Percentiles rank a stretch among this genome's conserved stretches.
Evolutionary conservation across 2,329 filamentous ascomycete genomes (phyloP).

Genomic region (Fusarium stilboides): DNA sequence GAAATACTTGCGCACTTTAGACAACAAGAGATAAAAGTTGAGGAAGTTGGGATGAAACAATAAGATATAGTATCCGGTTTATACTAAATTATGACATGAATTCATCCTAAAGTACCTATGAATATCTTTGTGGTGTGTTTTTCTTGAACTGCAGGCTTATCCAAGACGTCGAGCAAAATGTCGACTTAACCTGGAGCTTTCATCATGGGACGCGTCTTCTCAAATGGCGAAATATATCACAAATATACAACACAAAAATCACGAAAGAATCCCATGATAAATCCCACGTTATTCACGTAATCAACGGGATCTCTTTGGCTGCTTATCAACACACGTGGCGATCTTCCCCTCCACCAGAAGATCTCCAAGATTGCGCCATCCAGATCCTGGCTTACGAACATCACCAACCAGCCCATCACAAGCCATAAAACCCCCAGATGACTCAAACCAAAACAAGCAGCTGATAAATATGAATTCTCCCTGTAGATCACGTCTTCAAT

Average conservation of each 20-base stretch:
- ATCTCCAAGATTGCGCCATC: slow-evolving; percentile 41
- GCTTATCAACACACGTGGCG: slow-evolving; percentile 5
- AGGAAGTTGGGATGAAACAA: too few relatives aligned
- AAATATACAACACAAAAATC: neutral
- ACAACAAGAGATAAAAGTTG: too few relatives aligned
- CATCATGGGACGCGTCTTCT: neutral
- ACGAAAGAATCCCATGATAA: neutral
- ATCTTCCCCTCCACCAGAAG: neutral
- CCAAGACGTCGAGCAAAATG: neutral
- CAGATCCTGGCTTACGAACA: slow-evolving; percentile 43
- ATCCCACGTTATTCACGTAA: neutral
- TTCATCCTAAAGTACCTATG: too few relatives aligned
- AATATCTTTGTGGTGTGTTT: too few relatives aligned
- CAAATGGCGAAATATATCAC: neutral
- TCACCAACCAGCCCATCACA: slow-evolving; percentile 22
- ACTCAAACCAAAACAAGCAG: neutral
- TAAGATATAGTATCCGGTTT: too few relatives aligned
- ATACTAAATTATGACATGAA: too few relatives aligned
- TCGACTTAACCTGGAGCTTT: neutral
- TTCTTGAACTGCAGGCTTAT: too few relatives aligned
- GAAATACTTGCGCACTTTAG: too few relatives aligned
- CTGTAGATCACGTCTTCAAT: slow-evolving; percentile 8
- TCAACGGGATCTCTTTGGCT: neutral
- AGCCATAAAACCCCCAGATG: slow-evolving; percentile 23
- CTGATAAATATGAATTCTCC: slow-evolving; percentile 24